Conservation (phyloP, 2,329 filamentous ascomycete species). For the Alternaria gansuensis region DNA sequence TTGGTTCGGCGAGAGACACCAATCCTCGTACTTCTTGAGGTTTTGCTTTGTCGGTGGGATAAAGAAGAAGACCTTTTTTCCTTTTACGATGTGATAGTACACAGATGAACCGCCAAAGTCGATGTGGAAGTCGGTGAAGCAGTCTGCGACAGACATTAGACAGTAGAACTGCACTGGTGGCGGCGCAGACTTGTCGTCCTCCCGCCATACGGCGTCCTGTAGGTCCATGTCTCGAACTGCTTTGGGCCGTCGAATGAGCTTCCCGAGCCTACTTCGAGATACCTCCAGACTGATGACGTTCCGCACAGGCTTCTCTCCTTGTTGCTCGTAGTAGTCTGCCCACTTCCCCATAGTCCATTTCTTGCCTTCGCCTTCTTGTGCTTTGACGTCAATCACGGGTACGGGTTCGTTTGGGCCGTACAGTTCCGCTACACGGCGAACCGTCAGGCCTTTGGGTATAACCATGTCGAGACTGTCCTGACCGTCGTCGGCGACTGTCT, state of each 20-base stretch:
- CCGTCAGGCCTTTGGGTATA: slow-evolving; percentile 70
- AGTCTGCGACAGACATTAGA: slow-evolving; percentile 75
- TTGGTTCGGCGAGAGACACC: slow-evolving; percentile 72
- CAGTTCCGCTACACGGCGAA: slow-evolving; percentile 69
- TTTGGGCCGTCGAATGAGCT: slow-evolving; percentile 69
- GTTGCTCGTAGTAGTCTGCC: slow-evolving; percentile 73
- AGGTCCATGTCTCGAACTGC: slow-evolving; percentile 71
- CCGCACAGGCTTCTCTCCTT: slow-evolving; percentile 67
- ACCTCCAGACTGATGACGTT: slow-evolving; percentile 76
- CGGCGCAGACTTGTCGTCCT: slow-evolving; percentile 64
- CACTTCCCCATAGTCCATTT: slow-evolving; percentile 72
- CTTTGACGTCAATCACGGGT: slow-evolving; percentile 75
- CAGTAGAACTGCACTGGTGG: slow-evolving; percentile 74
- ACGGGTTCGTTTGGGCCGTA: slow-evolving; percentile 70
- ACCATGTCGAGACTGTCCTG: slow-evolving; percentile 74
- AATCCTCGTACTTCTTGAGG: slow-evolving; percentile 74
- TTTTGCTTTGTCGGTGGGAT: slow-evolving; percentile 74
- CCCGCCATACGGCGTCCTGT: slow-evolving; percentile 65
- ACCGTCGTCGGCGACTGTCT: slow-evolving; percentile 64
- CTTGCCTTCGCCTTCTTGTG: slow-evolving; percentile 70
- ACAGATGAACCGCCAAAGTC: slow-evolving; percentile 76
- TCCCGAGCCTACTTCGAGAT: slow-evolving; percentile 69
- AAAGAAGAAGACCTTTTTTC: slow-evolving; percentile 76
- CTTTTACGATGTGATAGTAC: slow-evolving; percentile 74
- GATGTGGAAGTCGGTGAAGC: slow-evolving; percentile 76